A percentile compares a stretch with the other conserved stretches of the same genome.
phyloP scores from a whole-genome alignment of 2,329 filamentous ascomycete species.

The Phaeophleospora eucalypticola region DNA sequence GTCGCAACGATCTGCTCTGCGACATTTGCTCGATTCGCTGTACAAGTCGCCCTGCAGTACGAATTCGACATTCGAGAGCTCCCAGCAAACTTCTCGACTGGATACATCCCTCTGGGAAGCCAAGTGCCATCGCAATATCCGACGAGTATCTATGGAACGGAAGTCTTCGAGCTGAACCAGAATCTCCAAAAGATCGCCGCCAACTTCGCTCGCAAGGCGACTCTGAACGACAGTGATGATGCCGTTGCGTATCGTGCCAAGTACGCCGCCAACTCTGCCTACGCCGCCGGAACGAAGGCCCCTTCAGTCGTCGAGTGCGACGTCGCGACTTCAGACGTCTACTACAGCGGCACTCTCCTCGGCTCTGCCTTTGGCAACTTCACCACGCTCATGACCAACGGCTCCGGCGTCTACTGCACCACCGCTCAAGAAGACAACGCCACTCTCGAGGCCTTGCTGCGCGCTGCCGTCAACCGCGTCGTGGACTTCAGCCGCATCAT shows the following conservation, averaged over 20 bases:
- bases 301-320: constrained; percentile 63
- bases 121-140: constrained; percentile 46
- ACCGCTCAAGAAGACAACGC: constrained; percentile 72
- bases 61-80: constrained; percentile 70
- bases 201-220: constrained; percentile 33
- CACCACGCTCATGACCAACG: constrained; percentile 62
- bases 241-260: constrained; percentile 37
- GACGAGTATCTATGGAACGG: constrained; percentile 38
- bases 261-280: constrained; percentile 32
- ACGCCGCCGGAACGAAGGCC: constrained; percentile 40
- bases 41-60: constrained; percentile 72
- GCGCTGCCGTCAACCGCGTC: constrained; percentile 53
- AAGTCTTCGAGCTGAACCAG: constrained; percentile 41
- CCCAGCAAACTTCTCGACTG: constrained; percentile 60
- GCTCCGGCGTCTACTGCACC: constrained; percentile 64
- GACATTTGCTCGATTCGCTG: constrained; percentile 63
- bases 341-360: constrained; percentile 61
- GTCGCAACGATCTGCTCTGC: constrained; percentile 62
- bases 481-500: constrained; percentile 66
- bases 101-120: constrained; percentile 64
- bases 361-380: constrained; percentile 63
- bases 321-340: constrained; percentile 66
- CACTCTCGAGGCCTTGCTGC: constrained; percentile 60
- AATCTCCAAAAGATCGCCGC: constrained; percentile 35
- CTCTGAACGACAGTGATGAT: constrained; percentile 35